Percentiles rank a stretch among this genome's conserved stretches.
phyloP scores from a whole-genome alignment of 1,139 yeast species.

The Taphrina pruni region DNA sequence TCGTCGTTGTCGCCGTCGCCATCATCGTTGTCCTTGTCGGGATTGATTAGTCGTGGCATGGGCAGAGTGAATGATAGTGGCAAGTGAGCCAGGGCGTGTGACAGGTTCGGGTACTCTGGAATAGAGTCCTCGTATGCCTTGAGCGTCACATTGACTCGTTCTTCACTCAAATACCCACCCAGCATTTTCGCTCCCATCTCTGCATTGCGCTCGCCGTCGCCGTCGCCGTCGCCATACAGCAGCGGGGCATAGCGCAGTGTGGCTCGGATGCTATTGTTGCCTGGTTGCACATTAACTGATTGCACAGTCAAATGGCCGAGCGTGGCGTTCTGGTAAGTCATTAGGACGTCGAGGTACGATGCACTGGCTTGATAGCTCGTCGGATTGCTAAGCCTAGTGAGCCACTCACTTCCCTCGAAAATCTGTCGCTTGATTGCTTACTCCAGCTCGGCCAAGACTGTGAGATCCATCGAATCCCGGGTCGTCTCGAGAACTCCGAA shows the following conservation, averaged over 20 bases:
- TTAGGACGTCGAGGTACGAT: conserved; percentile 13
- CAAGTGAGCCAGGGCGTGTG: conserved; percentile 21
- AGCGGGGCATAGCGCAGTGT: conserved; percentile 23
- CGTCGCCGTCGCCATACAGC: not conserved
- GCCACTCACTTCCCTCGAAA: not conserved
- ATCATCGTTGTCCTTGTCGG: not conserved
- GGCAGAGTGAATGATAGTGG: conserved; percentile 25
- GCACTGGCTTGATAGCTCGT: conserved; percentile 24
- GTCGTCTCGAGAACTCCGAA: conserved; percentile 30
- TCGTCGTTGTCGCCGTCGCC: conserved; percentile 3
- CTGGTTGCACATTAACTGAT: not conserved
- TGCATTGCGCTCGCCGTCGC: not conserved
- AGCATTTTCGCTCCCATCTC: conserved; percentile 20
- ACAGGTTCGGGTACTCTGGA: conserved; percentile 33
- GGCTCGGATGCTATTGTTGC: conserved; percentile 14
- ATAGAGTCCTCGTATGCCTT: conserved; percentile 18
- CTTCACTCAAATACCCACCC: conserved; percentile 26
- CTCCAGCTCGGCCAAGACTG: conserved; percentile 22
- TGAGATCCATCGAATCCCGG: conserved; percentile 21
- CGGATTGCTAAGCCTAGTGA: conserved; percentile 28
- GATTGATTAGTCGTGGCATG: conserved; percentile 19
- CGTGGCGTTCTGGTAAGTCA: conserved; percentile 5
- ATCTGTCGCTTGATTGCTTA: conserved; percentile 15
- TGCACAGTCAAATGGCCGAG: conserved; percentile 27
- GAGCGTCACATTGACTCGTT: conserved; percentile 29